Conservation (phyloP, 805 yeast species). For the Candida railenensis region DNA sequence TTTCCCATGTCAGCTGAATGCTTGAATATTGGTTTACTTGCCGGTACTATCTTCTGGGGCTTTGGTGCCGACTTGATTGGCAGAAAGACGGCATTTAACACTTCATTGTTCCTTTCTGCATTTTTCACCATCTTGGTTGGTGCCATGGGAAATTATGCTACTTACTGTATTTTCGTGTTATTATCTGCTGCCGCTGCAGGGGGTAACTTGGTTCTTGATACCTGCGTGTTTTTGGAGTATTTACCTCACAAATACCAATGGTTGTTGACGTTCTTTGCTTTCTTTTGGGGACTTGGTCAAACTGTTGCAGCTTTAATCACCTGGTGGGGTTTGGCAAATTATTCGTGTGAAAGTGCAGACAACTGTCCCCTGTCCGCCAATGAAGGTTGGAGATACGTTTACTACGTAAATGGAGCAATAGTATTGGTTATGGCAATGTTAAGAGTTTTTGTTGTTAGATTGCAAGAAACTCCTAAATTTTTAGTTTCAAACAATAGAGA, state of each 20-base stretch:
- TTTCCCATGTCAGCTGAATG: constrained; percentile 26
- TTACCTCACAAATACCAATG: constrained; percentile 52
- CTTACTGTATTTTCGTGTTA: constrained; percentile 49
- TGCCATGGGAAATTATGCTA: constrained; percentile 48
- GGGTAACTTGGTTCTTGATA: constrained; percentile 57
- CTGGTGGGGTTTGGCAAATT: constrained; percentile 55
- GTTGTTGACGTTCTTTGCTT: constrained; percentile 47
- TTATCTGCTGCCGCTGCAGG: constrained; percentile 49
- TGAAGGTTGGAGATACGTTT: constrained; percentile 62
- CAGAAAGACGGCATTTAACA: constrained; percentile 50
- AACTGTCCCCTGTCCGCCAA: constrained; percentile 48
- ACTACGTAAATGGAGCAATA: constrained; percentile 48
- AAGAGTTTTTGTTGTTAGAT: constrained; percentile 29
- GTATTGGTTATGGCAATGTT: constrained; percentile 39
- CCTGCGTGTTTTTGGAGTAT: constrained; percentile 50
- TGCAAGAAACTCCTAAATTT: constrained; percentile 60
- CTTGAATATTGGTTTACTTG: constrained; percentile 42
- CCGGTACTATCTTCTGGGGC: constrained; percentile 59
- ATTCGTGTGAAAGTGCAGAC: constrained; percentile 40
- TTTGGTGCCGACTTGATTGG: constrained; percentile 56
- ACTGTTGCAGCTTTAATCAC: constrained; percentile 52
- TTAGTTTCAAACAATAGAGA: constrained; percentile 53
- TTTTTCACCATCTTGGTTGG: constrained; percentile 54
- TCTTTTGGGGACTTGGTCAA: constrained; percentile 66
- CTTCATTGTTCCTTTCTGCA: constrained; percentile 48